Evolutionary conservation across 352 stramenopile genomes (phyloP), one percentile per base, ranked within the genome.

Genomic region (Globisporangium ultimum): DNA sequence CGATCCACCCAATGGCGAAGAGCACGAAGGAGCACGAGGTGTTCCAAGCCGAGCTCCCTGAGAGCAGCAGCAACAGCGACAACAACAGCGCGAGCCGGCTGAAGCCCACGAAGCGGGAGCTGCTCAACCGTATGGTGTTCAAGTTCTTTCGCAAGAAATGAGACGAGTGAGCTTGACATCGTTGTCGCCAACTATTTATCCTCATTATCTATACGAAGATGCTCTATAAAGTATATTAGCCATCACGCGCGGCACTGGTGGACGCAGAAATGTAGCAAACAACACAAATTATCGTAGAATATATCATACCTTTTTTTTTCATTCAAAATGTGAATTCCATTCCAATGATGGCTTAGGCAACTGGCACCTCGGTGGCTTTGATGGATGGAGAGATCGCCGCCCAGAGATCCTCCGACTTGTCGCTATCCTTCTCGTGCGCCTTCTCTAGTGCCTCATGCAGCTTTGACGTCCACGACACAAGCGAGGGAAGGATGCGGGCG

Each of bases 381-480:
- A 75, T 40, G 14, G 67, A 64, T 5, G 58, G 53, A 56, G 61
- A 71, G n/a, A 88, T 55, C 0, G 68, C 63, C 18, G 63, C 50
- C 64, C 83, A 84, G 0, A 91, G 63, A 43, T 88, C 79, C 2
- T 71, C 66, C 21, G 68, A 83, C 36, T 82, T 78, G 53, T 78
- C 72, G 14, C 76, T 43, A 48, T 78, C 34, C 21, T 72, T 74
- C 0, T 73, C 58, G 49, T 78, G 69, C 7, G 67, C 51, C 24
- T 18, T 68, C 55, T 71, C 54, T 41, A 91, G 55, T 13, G 76
- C 66, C 48, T 59, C 55, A 21, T 77, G 70, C 13, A 91, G 56
- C 20, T 60, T 74, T 8, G 24, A 48, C 1, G 65, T 80, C 77
- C 81, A 87, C 41, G 70, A 49, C 7, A 64, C 55, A 17, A 87